Base-by-base conservation (phyloP, 2,329 filamentous ascomycete species). In the Sporothrix inflata region DNA sequence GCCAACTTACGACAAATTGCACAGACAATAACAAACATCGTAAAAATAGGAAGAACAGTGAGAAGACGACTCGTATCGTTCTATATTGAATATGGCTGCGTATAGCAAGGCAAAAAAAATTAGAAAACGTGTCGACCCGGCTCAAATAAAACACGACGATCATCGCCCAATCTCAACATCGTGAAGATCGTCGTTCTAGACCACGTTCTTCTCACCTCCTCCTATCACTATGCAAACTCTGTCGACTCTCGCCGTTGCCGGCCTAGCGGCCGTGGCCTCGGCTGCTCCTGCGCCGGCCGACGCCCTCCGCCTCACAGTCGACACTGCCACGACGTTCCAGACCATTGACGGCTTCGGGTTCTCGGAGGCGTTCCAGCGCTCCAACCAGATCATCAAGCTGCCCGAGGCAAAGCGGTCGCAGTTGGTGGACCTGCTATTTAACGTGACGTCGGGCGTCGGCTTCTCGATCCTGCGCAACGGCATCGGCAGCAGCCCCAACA, bases 291-390 rank as follows among this genome's bases (percentile, higher is more conserved):
- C 57, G 1, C 24, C 65, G 1, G 30, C 49, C 4, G 34, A 45
- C 11, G n/a, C 30, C 19, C 19, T 61, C 38, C 34, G 47, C 1
- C 66, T 77, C 57, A 76, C 74, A 4, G 74, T 77, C 24, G 71
- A 77, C 69, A 71, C 75, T 3, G 38, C 63, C 34, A 73, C 71
- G 38, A 76, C 69, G 16, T 81, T 80, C 74, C 83, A 83, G 75
- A 79, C 77, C 1, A 82, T 83, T 27, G 82, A 83, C 74, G 82
- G 82, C 24, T 83, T 83, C 72, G 82, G 81, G 4, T 80, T 82
- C 74, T 79, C 77, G 2, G 79, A 80, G 47, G 82, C 82, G 9
- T 84, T 83, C 75, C 81, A 83, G 74, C 81, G 83, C 21, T 81
- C 82, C 2, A 80, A 81, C 47, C 66, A 71, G 38, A 79, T 78